Base-by-base conservation (phyloP, 148 eudicot genomes). In the Beta vulgaris region DNA sequence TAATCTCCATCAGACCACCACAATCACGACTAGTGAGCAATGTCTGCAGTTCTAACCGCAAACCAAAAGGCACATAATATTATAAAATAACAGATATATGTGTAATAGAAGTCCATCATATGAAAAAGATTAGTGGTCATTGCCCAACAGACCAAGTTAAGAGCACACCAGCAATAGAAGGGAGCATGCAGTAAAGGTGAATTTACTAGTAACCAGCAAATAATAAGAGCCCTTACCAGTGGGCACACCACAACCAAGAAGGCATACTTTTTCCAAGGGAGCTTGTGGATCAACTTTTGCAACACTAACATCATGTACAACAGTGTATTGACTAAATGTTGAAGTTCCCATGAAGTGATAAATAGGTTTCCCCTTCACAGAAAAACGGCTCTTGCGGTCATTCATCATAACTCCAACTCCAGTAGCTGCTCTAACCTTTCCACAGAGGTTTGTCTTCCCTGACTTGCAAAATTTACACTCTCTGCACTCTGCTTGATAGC, bases 311-410 rank as follows among this genome's bases (percentile, higher is more conserved):
- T 96, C 98, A 79, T 96, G 99, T 49, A 96, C 97, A 43, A 96
- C 99, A 72, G 99, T 96, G 79, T 96, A 96, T 83, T 96, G 98
- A 82, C 98, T 92, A 74, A 92, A 96, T 25, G 99, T 96, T 39
- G 99, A 96, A 71, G 99, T 96, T 77, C 99, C 99, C 99, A 96
- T 96, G 85, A 96, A 96, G 87, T 96, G 99, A 69, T 92, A 96
- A 76, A 96, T 85, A 31, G 98, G 88, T 67, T 84, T 96, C 55
- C 98, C 99, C 14, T 92, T 96, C 78, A 91, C 66, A 21, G 97
- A 92, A 82, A 96, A 96, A 37, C 98, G 97, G 79, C 91, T 89
- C 86, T 96, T 84, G 68, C 92, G 97, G 68, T 96, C 99, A 75
- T 51, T 89, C 98, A 96, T 85, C 99, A 96, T 96, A 60, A 96